Percentiles rank a stretch among this genome's conserved stretches.
Evolutionary conservation across 495 filamentous ascomycete species (phyloP).

Genomic region (Lentithecium fluviatile): DNA sequence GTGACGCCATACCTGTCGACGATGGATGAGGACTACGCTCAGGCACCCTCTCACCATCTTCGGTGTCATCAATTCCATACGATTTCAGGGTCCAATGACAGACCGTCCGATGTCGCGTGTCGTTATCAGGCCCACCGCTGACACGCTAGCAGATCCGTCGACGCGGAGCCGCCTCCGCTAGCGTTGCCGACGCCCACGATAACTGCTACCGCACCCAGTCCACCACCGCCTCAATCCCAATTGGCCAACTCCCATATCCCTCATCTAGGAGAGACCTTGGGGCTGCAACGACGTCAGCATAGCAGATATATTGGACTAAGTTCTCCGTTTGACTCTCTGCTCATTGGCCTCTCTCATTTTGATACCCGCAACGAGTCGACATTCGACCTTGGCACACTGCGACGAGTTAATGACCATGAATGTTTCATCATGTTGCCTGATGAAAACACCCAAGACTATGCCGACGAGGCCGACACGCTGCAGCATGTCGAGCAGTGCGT

Average conservation of each 20-base stretch:
- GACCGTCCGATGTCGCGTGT: background rate
- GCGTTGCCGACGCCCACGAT: constrained; percentile 38
- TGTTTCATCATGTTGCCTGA: constrained; percentile 82
- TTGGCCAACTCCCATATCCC: constrained; percentile 25
- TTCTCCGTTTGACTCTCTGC: constrained; percentile 69
- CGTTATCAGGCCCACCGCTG: constrained; percentile 12
- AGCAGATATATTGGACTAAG: constrained; percentile 49
- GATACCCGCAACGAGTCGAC: constrained; percentile 70
- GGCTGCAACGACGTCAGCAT: constrained; percentile 43
- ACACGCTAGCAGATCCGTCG: constrained; percentile 34
- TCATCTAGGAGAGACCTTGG: constrained; percentile 43
- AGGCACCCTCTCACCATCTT: background rate
- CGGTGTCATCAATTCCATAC: background rate
- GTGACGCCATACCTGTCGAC: background rate
- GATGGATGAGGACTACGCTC: background rate
- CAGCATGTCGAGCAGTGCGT: constrained; percentile 82
- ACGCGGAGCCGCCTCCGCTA: constrained; percentile 39
- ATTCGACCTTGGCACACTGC: constrained; percentile 64
- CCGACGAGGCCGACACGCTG: constrained; percentile 62
- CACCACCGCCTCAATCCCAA: constrained; percentile 22
- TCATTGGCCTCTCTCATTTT: constrained; percentile 70
- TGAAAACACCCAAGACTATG: constrained; percentile 58
- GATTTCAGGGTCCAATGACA: background rate
- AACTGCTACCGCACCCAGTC: constrained; percentile 37
- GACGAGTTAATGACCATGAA: constrained; percentile 77